phyloP scores from a whole-genome alignment of 768 basidiomycete genomes.

The Trametes cingulata region DNA sequence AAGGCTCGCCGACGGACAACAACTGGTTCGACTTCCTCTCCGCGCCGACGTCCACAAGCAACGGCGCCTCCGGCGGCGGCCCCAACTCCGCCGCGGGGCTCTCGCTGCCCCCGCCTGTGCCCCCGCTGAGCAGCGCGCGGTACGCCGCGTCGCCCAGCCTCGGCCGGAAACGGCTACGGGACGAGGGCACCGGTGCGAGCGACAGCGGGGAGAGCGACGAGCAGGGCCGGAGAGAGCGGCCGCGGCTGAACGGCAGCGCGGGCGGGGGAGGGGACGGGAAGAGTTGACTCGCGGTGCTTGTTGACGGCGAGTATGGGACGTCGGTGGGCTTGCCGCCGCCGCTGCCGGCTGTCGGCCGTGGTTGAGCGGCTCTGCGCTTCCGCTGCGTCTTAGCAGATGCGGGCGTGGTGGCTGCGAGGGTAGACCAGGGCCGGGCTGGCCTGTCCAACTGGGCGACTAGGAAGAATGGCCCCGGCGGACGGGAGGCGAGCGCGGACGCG shows the following conservation, averaged over 20 bases:
- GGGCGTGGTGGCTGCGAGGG: background rate
- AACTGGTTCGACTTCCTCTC: constrained; percentile 28
- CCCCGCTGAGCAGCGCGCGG: constrained; percentile 21
- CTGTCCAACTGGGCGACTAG: no score
- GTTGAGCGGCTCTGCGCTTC: background rate
- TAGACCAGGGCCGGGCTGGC: background rate
- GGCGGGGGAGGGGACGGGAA: constrained; percentile 1
- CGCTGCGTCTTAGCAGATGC: background rate
- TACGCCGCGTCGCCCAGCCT: constrained; percentile 18
- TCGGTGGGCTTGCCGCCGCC: background rate
- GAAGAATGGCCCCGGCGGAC: no score
- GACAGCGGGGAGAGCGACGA: constrained; percentile 17
- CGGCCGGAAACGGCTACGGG: constrained; percentile 22
- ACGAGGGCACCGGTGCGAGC: constrained; percentile 15
- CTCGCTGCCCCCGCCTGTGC: constrained; percentile 16
- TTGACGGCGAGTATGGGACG: background rate
- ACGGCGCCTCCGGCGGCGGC: background rate
- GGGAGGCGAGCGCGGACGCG: background rate
- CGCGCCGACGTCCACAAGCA: background rate
- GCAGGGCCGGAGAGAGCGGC: background rate
- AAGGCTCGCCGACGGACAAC: constrained; percentile 4
- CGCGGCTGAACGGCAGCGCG: background rate
- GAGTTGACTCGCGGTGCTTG: background rate
- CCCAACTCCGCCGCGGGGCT: constrained; percentile 3
- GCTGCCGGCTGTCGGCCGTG: background rate